A percentile compares a stretch with the other conserved stretches of the same genome.
These are phyloP conservation scores for Phytophthora kernoviae DNA, from an alignment of 352 stramenopile species.

Conservation along the genomic window DNA sequence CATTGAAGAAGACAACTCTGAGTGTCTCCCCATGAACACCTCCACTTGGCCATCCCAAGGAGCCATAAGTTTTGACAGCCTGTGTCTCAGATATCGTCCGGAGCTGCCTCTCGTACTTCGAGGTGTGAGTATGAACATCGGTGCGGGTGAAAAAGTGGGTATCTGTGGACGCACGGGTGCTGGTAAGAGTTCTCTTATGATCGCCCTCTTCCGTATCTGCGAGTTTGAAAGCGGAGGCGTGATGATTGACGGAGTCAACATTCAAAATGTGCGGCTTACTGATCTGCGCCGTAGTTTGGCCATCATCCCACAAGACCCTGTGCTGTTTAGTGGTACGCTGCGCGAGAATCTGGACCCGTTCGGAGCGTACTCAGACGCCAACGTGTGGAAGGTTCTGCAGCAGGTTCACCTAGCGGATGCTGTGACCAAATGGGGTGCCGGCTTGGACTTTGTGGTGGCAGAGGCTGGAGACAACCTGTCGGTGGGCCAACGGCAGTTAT, in stretches of 20 bases:
- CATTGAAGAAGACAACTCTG: constrained; percentile 11
- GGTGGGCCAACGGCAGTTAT: constrained; percentile 92
- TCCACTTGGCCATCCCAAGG: constrained; percentile 35
- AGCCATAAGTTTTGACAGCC: constrained; percentile 32
- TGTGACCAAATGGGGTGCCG: constrained; percentile 56
- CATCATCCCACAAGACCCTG: constrained; percentile 81
- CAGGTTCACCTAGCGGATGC: constrained; percentile 60
- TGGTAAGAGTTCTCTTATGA: constrained; percentile 55
- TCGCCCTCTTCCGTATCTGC: constrained; percentile 52
- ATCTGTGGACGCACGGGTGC: constrained; percentile 52
- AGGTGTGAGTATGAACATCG: constrained; percentile 36
- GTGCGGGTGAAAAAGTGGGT: constrained; percentile 45
- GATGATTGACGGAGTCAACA: constrained; percentile 87
- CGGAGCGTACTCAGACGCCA: constrained; percentile 64
- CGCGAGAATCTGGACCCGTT: constrained; percentile 94
- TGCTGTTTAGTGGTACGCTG: constrained; percentile 91
- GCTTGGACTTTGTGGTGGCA: constrained; percentile 83
- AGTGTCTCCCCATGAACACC: constrained; percentile 12
- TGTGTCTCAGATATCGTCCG: constrained; percentile 41
- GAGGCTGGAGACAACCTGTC: constrained; percentile 94
- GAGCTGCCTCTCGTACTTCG: constrained; percentile 48
- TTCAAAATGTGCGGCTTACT: constrained; percentile 36
- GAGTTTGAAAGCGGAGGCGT: constrained; percentile 66
- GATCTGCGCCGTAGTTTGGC: constrained; percentile 44
- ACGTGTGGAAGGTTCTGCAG: constrained; percentile 64